Base-by-base conservation (phyloP, 1,139 yeast species). In the Wickerhamiella infanticola region DNA sequence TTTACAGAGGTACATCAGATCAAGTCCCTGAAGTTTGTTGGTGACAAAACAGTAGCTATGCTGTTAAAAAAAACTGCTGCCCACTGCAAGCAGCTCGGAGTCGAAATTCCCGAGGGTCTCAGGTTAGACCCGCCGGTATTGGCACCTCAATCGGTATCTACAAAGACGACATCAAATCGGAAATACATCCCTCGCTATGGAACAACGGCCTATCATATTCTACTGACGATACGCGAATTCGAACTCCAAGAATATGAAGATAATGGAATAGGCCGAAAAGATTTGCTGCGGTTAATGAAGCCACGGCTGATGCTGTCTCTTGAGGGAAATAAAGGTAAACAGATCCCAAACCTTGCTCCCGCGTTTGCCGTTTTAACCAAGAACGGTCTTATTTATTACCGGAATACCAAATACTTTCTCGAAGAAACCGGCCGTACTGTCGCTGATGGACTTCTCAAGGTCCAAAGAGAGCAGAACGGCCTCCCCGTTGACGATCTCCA, bases 161-260 rank as follows among this genome's bases (percentile, higher is more conserved):
- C 33, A 11, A 29, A 29, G 4, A 37, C 37, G 27, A 35, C 47
- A 11, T 25, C 24, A 26, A 42, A 44, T 46, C 66, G 69, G 48
- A 66, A 63, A 39, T 90, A 84, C 59, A 72, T 88, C 0, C 98
- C 98, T 1, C 70, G 72, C 41, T 77, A 76, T 51, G 66, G 93
- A 39, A 77, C 94, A 0, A 96, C 97, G 0, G 93, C 86, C 0
- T 90, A 82, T 63, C 95, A 94, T 0, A 81, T 90, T 5, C 57
- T 90, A 37, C 53, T 86, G 24, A 81, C 81, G 0, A 62, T 90
- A 11, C 67, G 73, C 45, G 67, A 75, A 40, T 61, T 71, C 31
- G 90, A 81, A 55, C 38, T 47, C 9, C 45, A 44, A 25, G 63
- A 65, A 7, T 62, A 1, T 55, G 69, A 26, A 86, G 86, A 48